A percentile compares a stretch with the other conserved stretches of the same genome.
phyloP scores from a whole-genome alignment of 2,329 filamentous ascomycete species.

The Penicillium sp. region DNA sequence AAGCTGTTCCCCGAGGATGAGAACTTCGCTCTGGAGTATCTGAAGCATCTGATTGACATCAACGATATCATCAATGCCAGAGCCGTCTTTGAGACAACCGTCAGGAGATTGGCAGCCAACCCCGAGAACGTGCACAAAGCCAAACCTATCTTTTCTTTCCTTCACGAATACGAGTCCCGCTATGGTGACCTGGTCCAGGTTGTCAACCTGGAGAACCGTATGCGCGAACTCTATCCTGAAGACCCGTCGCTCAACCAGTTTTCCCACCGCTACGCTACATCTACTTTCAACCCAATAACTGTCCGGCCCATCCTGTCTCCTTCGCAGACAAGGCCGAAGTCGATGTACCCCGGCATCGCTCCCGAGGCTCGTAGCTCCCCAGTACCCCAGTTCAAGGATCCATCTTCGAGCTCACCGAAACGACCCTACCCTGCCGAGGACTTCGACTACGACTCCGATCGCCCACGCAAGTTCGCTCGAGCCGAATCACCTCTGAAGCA shows the following conservation, averaged over 20 bases:
- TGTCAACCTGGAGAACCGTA: constrained; percentile 81
- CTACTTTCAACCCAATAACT: constrained; percentile 74
- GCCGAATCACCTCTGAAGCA: constrained; percentile 93
- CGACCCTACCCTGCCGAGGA: constrained; percentile 64
- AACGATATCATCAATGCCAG: constrained; percentile 94
- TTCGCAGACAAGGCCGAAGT: constrained; percentile 67
- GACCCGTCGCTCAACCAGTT: constrained; percentile 75
- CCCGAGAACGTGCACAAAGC: constrained; percentile 69
- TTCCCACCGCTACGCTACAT: constrained; percentile 66
- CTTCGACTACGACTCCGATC: constrained; percentile 62
- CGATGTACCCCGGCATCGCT: constrained; percentile 30
- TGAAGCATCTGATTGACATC: constrained; percentile 88
- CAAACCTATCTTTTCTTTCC: constrained; percentile 81
- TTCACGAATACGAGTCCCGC: constrained; percentile 91
- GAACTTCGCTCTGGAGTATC: constrained; percentile 86
- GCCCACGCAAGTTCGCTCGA: constrained; percentile 79
- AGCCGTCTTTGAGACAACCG: constrained; percentile 91
- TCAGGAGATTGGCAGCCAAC: constrained; percentile 74
- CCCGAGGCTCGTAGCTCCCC: constrained; percentile 33
- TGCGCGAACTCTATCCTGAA: constrained; percentile 88
- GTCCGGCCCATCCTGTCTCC: constrained; percentile 82
- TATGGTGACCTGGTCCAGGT: constrained; percentile 92
- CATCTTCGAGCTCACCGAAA: constrained; percentile 45
- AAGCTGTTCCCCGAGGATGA: constrained; percentile 93
- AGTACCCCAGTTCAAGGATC: constrained; percentile 31